phyloP scores from a whole-genome alignment of 345 rosid species.

The Citrus glauca region DNA sequence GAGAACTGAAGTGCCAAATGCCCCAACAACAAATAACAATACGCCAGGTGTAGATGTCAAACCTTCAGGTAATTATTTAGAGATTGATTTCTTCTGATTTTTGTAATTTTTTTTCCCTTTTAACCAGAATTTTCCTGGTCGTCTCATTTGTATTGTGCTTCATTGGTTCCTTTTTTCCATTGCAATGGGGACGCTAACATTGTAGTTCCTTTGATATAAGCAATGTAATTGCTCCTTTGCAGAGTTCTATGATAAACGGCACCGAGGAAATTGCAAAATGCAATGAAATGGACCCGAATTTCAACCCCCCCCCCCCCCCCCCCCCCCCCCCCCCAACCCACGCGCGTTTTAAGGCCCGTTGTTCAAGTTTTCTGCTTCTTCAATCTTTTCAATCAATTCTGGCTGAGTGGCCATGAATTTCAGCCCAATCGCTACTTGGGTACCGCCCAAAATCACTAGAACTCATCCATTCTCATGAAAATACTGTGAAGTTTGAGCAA shows the following conservation, averaged over 20 bases:
- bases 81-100: conserved; percentile 72
- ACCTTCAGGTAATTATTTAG: conserved; percentile 63
- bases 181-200: conserved; percentile 7
- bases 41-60: conserved; percentile 37
- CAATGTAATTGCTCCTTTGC: conserved; percentile 14
- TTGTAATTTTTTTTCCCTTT: conserved; percentile 11
- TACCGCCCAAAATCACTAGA: no score
- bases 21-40: conserved; percentile 11
- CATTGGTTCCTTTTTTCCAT: conserved; percentile 24
- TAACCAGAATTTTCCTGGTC: conserved; percentile 4
- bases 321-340: no score
- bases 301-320: no score
- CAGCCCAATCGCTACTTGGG: not conserved
- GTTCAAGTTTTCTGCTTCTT: not conserved
- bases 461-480: no score
- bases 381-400: not conserved
- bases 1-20: conserved; percentile 23
- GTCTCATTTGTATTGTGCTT: conserved; percentile 5
- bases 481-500: no score
- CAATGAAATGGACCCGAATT: conserved; percentile 20
- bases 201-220: conserved; percentile 11
- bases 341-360: not conserved
- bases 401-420: not conserved
- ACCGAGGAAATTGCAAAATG: conserved; percentile 19
- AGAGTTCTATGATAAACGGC: conserved; percentile 11